Conservation (phyloP, 176 grass and related monocot species). For the Saccharum spontaneum region DNA sequence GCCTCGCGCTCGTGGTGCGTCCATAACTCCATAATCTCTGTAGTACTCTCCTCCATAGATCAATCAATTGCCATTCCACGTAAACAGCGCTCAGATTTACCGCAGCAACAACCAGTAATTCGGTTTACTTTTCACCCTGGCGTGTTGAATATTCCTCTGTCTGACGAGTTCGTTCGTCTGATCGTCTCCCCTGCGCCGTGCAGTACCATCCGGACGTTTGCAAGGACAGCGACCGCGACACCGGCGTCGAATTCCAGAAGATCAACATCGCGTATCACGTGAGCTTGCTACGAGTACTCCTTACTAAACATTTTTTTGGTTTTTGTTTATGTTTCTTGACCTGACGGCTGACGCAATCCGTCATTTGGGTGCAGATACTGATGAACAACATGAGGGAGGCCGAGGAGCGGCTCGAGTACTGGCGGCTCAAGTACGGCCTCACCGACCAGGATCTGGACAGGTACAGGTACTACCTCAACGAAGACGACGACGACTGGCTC, state of each 20-base stretch:
- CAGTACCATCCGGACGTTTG: slow-evolving; percentile 48
- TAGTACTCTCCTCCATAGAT: too few species aligned
- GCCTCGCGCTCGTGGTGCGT: slow-evolving; percentile 21
- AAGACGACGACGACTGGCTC: slow-evolving; percentile 37
- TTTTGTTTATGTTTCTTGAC: neutral
- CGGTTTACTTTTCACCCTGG: too few species aligned
- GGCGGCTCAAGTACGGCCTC: slow-evolving; percentile 42
- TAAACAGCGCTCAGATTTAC: too few species aligned
- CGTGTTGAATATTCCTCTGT: too few species aligned
- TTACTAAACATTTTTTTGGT: neutral
- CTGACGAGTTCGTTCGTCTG: too few species aligned
- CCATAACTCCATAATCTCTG: too few species aligned
- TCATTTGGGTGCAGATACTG: slow-evolving; percentile 12
- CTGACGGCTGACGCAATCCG: neutral
- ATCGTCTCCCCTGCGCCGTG: neutral
- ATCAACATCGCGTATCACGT: slow-evolving; percentile 50
- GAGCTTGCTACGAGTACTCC: too few species aligned
- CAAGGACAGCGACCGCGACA: neutral
- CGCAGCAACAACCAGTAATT: too few species aligned
- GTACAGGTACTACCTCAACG: slow-evolving; percentile 31
- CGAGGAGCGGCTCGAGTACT: slow-evolving; percentile 49
- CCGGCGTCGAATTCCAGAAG: slow-evolving; percentile 26
- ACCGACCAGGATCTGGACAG: slow-evolving; percentile 32
- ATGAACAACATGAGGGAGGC: slow-evolving; percentile 42
- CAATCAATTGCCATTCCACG: too few species aligned